Evolutionary conservation across 2,329 filamentous ascomycete genomes (phyloP).

Genomic region (Ceratocystis harringtonii): DNA sequence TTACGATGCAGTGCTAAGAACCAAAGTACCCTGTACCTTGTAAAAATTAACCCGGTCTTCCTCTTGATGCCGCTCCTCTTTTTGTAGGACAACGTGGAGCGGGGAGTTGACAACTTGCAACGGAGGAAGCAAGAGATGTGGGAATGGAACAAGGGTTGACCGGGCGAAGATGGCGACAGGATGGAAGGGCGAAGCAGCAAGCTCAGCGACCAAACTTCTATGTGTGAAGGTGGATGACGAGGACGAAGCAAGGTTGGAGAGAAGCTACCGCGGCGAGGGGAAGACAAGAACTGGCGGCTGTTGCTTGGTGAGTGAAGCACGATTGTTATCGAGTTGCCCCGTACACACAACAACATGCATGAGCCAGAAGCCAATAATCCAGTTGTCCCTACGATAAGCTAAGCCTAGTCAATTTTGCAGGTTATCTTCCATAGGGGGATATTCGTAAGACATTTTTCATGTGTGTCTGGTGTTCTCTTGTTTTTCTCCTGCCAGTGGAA

Average conservation of each 20-base stretch:
- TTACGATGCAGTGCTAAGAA: background rate
- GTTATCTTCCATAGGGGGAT: background rate
- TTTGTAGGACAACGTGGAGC: background rate
- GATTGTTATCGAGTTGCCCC: background rate
- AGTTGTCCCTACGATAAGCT: background rate
- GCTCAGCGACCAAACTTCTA: no score
- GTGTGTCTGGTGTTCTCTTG: background rate
- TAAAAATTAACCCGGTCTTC: background rate
- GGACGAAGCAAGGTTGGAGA: background rate
- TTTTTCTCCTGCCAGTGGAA: background rate
- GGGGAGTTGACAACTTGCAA: background rate
- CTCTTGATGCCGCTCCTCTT: background rate
- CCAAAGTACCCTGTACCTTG: constrained; percentile 3
- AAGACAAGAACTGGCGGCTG: background rate
- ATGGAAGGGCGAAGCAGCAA: no score
- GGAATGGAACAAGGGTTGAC: background rate
- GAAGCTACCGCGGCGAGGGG: background rate
- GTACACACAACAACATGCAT: background rate
- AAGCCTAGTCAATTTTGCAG: background rate
- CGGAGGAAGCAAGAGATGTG: background rate
- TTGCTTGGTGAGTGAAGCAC: background rate
- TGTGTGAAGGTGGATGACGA: no score
- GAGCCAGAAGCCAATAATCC: background rate
- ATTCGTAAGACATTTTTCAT: background rate
- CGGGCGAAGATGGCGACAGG: background rate